Conservation (phyloP, 2,329 filamentous ascomycete genomes). For the Furcasterigmium furcatum region DNA sequence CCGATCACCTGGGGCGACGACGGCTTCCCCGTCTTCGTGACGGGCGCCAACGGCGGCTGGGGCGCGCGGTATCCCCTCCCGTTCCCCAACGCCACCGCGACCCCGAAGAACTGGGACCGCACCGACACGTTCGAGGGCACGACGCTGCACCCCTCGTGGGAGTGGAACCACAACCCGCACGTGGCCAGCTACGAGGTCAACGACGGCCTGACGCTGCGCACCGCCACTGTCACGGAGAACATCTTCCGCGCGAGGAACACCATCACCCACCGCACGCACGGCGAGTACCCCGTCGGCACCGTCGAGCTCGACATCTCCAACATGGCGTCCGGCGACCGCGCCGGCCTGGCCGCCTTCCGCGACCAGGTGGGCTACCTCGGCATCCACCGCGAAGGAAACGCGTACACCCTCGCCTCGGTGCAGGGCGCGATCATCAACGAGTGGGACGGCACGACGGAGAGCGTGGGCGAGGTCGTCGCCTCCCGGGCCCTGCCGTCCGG, state of each 20-base stretch:
- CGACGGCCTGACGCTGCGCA: slow-evolving; percentile 41
- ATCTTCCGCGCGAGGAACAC: slow-evolving; percentile 45
- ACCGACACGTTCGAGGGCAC: slow-evolving; percentile 42
- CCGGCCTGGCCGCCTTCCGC: slow-evolving; percentile 50
- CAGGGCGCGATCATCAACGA: slow-evolving; percentile 34
- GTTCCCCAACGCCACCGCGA: slow-evolving; percentile 8
- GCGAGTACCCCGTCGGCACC: slow-evolving; percentile 43
- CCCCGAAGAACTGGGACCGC: slow-evolving; percentile 23
- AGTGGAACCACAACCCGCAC: slow-evolving; percentile 63
- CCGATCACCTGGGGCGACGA: slow-evolving; percentile 49
- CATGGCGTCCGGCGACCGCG: slow-evolving; percentile 48
- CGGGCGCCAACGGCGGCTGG: slow-evolving; percentile 41
- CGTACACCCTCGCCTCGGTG: slow-evolving; percentile 25
- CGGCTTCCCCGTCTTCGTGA: slow-evolving; percentile 44
- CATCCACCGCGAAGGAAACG: slow-evolving; percentile 31
- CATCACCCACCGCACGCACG: slow-evolving; percentile 40
- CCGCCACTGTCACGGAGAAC: slow-evolving; percentile 49
- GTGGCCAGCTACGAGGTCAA: slow-evolving; percentile 37
- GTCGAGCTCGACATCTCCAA: slow-evolving; percentile 43
- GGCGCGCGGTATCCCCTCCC: slow-evolving; percentile 38
- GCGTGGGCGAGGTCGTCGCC: slow-evolving; percentile 13
- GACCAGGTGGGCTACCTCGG: slow-evolving; percentile 52
- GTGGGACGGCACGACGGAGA: slow-evolving; percentile 15
- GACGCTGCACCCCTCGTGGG: slow-evolving; percentile 43
- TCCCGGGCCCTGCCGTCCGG: slow-evolving; percentile 15